Evolutionary conservation across 768 basidiomycete genomes (phyloP).

Genomic region (Auricularia sp.): DNA sequence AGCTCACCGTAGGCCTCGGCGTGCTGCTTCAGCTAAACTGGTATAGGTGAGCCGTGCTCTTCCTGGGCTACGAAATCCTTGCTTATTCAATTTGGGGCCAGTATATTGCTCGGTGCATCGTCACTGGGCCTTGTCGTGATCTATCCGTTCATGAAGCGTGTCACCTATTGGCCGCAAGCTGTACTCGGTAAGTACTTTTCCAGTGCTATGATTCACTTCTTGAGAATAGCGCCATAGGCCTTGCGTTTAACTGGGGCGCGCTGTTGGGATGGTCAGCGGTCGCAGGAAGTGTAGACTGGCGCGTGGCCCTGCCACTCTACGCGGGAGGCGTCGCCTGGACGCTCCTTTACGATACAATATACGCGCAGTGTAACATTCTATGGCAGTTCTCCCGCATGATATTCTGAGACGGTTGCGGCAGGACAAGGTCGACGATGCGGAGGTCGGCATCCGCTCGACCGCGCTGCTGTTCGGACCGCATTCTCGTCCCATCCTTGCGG

Average conservation of each 20-base stretch:
- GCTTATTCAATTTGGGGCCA: constrained; percentile 19
- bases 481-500: constrained; percentile 64
- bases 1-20: constrained; percentile 72
- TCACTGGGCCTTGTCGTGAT: constrained; percentile 78
- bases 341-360: constrained; percentile 93
- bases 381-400: too few relatives aligned
- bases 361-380: constrained; percentile 50
- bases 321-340: constrained; percentile 89
- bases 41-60: constrained; percentile 62
- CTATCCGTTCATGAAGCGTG: constrained; percentile 95
- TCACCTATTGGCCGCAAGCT: constrained; percentile 95
- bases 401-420: constrained; percentile 19
- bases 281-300: constrained; percentile 70
- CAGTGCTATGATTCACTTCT: background rate
- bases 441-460: constrained; percentile 85
- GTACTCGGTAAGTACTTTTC: constrained; percentile 59
- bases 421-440: constrained; percentile 88
- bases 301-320: constrained; percentile 76
- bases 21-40: constrained; percentile 86
- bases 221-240: constrained; percentile 36
- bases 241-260: constrained; percentile 97
- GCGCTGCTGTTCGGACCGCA: constrained; percentile 79
- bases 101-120: constrained; percentile 85
- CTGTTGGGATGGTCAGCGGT: constrained; percentile 95
- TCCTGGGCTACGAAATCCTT: too few relatives aligned